Conservation (phyloP, 176 grass and related monocot species). For the Cenchrus fungigraminus region DNA sequence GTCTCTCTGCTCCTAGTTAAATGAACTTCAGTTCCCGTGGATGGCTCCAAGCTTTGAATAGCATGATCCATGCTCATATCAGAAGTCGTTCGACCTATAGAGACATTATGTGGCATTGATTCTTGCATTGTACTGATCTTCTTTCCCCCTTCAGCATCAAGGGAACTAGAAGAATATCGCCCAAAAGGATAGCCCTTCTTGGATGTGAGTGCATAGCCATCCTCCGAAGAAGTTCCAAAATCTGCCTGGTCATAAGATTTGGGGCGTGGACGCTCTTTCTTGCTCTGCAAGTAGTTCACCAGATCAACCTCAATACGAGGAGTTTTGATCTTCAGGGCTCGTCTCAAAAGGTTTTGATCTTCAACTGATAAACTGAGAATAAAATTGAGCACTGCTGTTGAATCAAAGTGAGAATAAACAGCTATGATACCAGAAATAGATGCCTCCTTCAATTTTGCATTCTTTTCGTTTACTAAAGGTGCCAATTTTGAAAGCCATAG, state of each 20-base stretch:
- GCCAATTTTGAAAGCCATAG: slow-evolving; percentile 95
- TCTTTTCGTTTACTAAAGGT: slow-evolving; percentile 96
- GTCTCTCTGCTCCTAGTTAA: slow-evolving; percentile 54
- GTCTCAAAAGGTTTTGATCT: slow-evolving; percentile 91
- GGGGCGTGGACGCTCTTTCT: slow-evolving; percentile 85
- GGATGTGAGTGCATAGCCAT: slow-evolving; percentile 69
- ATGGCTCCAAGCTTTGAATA: slow-evolving; percentile 47
- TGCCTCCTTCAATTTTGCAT: slow-evolving; percentile 94
- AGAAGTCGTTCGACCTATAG: slow-evolving; percentile 54
- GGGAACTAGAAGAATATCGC: slow-evolving; percentile 77
- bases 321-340: slow-evolving; percentile 96
- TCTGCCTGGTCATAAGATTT: slow-evolving; percentile 93
- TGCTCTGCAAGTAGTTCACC: slow-evolving; percentile 98
- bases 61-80: slow-evolving; percentile 55
- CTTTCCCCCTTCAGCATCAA: slow-evolving; percentile 66
- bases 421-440: slow-evolving; percentile 93
- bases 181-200: slow-evolving; percentile 83
- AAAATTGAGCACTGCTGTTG: slow-evolving; percentile 95
- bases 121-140: slow-evolving; percentile 63
- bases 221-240: slow-evolving; percentile 92
- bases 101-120: slow-evolving; percentile 36
- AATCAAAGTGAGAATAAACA: slow-evolving; percentile 97
- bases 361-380: slow-evolving; percentile 93
- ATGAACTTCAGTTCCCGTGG: slow-evolving; percentile 44
- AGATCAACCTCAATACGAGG: slow-evolving; percentile 99